Evolutionary conservation across 148 eudicot genomes (phyloP), one percentile per base, ranked within the genome.

Genomic region (Amaranthus cruentus): DNA sequence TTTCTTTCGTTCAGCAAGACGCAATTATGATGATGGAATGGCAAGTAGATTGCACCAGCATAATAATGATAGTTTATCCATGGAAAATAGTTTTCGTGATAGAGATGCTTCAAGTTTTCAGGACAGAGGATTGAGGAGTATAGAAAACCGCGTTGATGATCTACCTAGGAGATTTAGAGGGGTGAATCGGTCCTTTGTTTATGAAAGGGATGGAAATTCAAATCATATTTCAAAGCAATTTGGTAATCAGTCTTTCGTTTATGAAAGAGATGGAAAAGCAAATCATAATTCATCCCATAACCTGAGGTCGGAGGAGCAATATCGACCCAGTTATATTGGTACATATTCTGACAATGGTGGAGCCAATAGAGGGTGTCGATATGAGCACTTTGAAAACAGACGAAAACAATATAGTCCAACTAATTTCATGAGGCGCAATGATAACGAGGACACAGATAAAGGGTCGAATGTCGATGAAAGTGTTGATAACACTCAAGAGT

Each of bases 81-180:
- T 67, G 47, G 55, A 42, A 5, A 72, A 69, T 43, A 55, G 54
- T 28, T 49, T 66, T 55, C 80, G 80, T 53, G 77, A 76, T 73
- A 82, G 82, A 73, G 80, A 82, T 63, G 78, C 65, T 71, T 66
- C 78, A 28, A 80, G 64, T n/a, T 82, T 82, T 56, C 79, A 78
- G 68, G 80, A 75, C 9, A 77, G 85, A 68, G 75, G 83, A 9
- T 74, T 68, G 13, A 77, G 81, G 68, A 75, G 71, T 57, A 73
- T 68, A 43, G 81, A 82, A 62, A 74, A 50, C 75, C 81, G 78
- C 59, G 61, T 61, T 61, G 77, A 76, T 46, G 82, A 85, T 69
- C 62, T 60, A 7, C 74, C 81, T 8, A 85, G 81, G 72, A 80
- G 82, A 74, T 60, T 66, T 70, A 64, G 81, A 82, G 82, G 78